phyloP scores from a whole-genome alignment of 2,329 filamentous ascomycete genomes.

The Alternaria sp. region DNA sequence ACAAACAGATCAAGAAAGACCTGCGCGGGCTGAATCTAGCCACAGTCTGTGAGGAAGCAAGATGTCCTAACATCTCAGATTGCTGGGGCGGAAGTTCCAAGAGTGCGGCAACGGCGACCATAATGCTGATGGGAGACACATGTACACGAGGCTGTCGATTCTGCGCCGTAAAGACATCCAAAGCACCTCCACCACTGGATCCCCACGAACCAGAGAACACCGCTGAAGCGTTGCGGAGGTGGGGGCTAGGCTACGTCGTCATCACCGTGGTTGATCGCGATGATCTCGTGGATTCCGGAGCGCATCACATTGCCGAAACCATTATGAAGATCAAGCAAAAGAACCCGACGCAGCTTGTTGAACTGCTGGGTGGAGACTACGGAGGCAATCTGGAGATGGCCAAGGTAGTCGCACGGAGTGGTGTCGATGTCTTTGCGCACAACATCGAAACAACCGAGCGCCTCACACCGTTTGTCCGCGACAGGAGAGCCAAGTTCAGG shows the following conservation, averaged over 20 bases:
- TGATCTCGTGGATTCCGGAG: constrained; percentile 87
- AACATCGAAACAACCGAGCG: constrained; percentile 96
- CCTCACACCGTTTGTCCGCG: constrained; percentile 86
- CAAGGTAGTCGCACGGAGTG: constrained; percentile 79
- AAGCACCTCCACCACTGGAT: constrained; percentile 79
- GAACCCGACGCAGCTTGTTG: constrained; percentile 75
- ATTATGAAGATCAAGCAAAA: constrained; percentile 88
- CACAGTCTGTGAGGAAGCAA: constrained; percentile 96
- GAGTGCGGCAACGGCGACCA: constrained; percentile 90
- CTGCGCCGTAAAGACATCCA: constrained; percentile 92
- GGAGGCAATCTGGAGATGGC: constrained; percentile 87
- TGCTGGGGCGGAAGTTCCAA: constrained; percentile 95
- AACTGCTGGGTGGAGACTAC: constrained; percentile 88
- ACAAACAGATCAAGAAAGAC: constrained; percentile 94
- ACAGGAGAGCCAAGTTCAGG: constrained; percentile 86
- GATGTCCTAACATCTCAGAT: constrained; percentile 96
- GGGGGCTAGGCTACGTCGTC: constrained; percentile 96
- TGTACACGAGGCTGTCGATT: constrained; percentile 96
- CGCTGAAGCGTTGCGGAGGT: constrained; percentile 87
- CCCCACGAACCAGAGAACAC: constrained; percentile 97
- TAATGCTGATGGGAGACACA: constrained; percentile 99
- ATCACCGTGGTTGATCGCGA: constrained; percentile 93
- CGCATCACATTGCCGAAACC: constrained; percentile 89
- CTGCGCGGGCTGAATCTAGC: constrained; percentile 87
- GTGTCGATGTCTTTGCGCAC: constrained; percentile 94